Percentiles rank a stretch among this genome's conserved stretches.
Conservation (phyloP, 495 filamentous ascomycete species). For the Annulohypoxylon nitens region DNA sequence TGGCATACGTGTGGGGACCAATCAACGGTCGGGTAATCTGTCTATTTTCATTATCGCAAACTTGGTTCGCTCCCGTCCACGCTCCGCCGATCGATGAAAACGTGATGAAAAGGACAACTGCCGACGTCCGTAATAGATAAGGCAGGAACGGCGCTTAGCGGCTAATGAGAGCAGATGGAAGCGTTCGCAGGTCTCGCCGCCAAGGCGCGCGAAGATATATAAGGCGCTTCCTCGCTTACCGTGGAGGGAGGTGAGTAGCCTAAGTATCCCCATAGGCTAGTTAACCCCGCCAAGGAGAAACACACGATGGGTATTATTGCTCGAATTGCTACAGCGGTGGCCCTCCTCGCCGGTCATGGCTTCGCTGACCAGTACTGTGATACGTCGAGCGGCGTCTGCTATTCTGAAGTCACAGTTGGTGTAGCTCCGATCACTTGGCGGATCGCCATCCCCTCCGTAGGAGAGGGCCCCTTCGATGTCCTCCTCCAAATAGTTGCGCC, state of each 20-base stretch:
- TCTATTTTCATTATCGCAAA: conserved; percentile 38
- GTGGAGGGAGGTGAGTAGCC: neutral
- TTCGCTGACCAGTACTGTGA: conserved; percentile 55
- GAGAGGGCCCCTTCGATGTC: conserved; percentile 60
- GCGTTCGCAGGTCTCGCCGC: neutral
- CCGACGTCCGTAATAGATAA: conserved; percentile 33
- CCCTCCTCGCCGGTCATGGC: conserved; percentile 31
- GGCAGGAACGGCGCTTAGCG: conserved; percentile 19
- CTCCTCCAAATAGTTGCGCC: conserved; percentile 62
- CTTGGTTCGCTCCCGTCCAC: conserved; percentile 30
- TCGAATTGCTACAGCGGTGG: conserved; percentile 30
- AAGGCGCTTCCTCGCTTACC: conserved; percentile 31
- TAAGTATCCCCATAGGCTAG: conserved; percentile 15
- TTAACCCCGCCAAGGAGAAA: conserved; percentile 14
- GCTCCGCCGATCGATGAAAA: conserved; percentile 32
- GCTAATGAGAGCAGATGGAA: conserved; percentile 25
- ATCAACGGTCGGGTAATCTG: conserved; percentile 42
- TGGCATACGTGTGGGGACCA: conserved; percentile 37
- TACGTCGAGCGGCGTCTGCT: conserved; percentile 55
- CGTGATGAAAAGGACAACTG: conserved; percentile 36
- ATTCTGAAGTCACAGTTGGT: conserved; percentile 53
- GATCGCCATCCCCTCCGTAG: conserved; percentile 62
- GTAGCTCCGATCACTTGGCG: conserved; percentile 56
- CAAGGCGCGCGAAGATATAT: conserved; percentile 32
- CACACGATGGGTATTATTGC: conserved; percentile 37